Evolutionary conservation across 495 filamentous ascomycete genomes (phyloP), one percentile per base, ranked within the genome.

Genomic region (Durotheca rogersii): DNA sequence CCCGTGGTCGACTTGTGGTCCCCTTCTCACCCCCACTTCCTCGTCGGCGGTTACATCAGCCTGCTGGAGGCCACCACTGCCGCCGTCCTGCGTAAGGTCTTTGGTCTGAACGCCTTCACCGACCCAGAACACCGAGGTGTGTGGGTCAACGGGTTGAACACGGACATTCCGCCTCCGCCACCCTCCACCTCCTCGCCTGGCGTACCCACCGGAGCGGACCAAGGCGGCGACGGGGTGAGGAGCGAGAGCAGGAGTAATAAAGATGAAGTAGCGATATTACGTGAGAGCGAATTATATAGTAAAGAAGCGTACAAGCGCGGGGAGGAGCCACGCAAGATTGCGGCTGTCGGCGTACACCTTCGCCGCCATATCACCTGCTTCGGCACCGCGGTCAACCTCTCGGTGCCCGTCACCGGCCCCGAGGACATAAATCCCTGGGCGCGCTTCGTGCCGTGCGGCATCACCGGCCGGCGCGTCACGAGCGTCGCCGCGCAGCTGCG

Each of bases 301-400:
- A n/a, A n/a, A n/a, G n/a, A n/a, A n/a, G n/a, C n/a, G n/a, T n/a
- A n/a, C n/a, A 4, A 29, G 15, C 30, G 14, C 7, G 39, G 34
- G 4, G 60, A 63, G 1, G 61, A 76, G 38, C n/a, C n/a, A n/a
- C 76, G 71, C 53, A 98, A 98, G 75, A 89, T 98, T 48, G 86
- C 88, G 2, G 88, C 90, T 2, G 70, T 98, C 4, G 93, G 93
- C 2, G 88, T 98, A 18, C 91, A 96, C 76, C 71, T 96, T 47
- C 72, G 89, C 9, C 72, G 92, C 36, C 81, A 93, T 68, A 81
- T 98, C 30, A 88, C 82, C n/a, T 87, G 85, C 61, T 87, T 89
- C 68, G 93, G 93, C 7, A 73, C 95, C 23, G 92, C 85, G 10
- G 63, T 98, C 58, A 98, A 98, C 72, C 75, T 94, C 15, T 61